These are phyloP conservation scores for Capsicum baccatum DNA, from an alignment of 257 asterid genomes.

Conservation along the genomic window DNA sequence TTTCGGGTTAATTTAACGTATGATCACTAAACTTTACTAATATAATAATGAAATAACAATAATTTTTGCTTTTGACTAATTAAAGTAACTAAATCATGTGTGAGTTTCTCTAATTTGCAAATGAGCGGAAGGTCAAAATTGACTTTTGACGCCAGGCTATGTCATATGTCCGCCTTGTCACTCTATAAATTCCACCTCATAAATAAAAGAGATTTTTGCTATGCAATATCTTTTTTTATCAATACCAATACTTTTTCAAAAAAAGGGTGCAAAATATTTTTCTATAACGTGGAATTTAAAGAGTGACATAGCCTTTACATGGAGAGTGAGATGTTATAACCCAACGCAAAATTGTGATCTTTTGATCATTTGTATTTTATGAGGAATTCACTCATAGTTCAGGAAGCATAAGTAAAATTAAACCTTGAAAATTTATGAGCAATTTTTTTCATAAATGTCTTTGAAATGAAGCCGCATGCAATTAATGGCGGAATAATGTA, in stretches of 20 bases:
- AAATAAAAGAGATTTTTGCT: not conserved
- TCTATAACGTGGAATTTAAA: not conserved
- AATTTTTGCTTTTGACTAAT: too few relatives aligned
- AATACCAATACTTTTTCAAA: too few relatives aligned
- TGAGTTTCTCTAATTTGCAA: not conserved
- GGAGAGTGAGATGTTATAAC: not conserved
- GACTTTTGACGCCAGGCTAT: not conserved
- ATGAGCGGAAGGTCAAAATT: not conserved
- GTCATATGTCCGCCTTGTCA: not conserved
- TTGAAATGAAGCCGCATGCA: not conserved
- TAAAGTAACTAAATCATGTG: not conserved
- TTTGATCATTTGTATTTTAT: too few relatives aligned
- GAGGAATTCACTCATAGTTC: not conserved
- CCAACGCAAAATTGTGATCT: not conserved
- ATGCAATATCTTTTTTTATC: not conserved
- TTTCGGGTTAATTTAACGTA: not conserved
- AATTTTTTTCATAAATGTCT: too few relatives aligned
- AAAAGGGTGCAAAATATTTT: not conserved
- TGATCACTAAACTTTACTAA: not conserved
- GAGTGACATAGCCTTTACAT: not conserved
- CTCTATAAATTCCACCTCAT: not conserved
- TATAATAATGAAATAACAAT: too few relatives aligned
- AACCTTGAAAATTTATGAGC: not conserved
- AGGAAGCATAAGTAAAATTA: not conserved
- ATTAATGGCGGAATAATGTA: not conserved